Conservation (phyloP, 1,284 basidiomycete genomes). For the Rhodotorula mucilaginosa region DNA sequence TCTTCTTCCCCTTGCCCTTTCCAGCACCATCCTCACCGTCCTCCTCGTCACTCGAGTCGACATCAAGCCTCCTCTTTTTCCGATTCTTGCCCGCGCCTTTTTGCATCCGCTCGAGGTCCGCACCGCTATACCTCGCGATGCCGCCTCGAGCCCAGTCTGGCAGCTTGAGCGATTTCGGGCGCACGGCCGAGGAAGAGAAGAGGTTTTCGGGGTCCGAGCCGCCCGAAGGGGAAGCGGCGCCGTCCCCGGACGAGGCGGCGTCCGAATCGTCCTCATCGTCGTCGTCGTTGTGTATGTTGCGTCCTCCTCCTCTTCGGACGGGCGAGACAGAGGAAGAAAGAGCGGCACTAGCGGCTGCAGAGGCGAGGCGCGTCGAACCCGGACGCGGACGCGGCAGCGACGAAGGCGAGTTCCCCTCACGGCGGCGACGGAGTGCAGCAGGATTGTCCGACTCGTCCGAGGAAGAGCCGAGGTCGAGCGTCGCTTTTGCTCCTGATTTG, state of each 20-base stretch:
- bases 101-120: conserved; percentile 2
- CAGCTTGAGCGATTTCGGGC: not conserved
- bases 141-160: conserved; percentile 9
- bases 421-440: no score
- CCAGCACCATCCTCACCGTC: not conserved
- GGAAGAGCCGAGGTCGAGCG: not conserved
- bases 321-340: no score
- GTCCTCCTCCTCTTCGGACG: no score
- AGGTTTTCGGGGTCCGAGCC: not conserved
- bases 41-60: conserved; percentile 1
- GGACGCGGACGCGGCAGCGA: no score
- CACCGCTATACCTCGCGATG: conserved; percentile 7
- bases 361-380: no score
- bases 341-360: no score
- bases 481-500: not conserved
- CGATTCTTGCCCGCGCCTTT: conserved; percentile 7
- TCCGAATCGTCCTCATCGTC: not conserved
- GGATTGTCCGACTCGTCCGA: conserved; percentile 28
- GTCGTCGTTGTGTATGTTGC: no score
- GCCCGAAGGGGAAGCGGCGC: not conserved
- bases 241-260: not conserved
- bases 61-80: not conserved
- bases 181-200: not conserved
- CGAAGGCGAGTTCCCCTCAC: no score
- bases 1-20: not conserved